These are phyloP conservation scores for Fusarium domesticum DNA, from an alignment of 2,329 filamentous ascomycete species.

Conservation along the genomic window DNA sequence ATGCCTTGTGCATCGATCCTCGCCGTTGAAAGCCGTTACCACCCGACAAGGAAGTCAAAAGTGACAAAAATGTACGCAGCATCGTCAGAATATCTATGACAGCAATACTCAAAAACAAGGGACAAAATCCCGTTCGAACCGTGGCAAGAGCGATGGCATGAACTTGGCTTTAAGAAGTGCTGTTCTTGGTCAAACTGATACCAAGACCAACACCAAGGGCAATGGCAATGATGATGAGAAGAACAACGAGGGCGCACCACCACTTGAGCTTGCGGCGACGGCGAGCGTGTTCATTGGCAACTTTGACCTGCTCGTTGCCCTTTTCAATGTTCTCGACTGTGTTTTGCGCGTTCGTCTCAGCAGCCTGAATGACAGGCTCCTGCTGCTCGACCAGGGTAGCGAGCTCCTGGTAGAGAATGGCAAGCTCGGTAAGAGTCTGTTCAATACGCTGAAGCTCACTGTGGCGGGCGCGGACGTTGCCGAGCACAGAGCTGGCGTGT, in stretches of 20 bases:
- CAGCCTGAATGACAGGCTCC: slow-evolving; percentile 58
- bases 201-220: slow-evolving; percentile 55
- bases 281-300: slow-evolving; percentile 64
- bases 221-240: slow-evolving; percentile 57
- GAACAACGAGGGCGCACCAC: slow-evolving; percentile 66
- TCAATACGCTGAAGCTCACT: slow-evolving; percentile 81
- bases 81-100: slow-evolving; percentile 25
- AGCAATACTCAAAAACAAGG: slow-evolving; percentile 12
- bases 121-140: slow-evolving; percentile 7
- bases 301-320: slow-evolving; percentile 66
- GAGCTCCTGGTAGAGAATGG: slow-evolving; percentile 69
- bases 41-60: background rate
- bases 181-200: slow-evolving; percentile 39
- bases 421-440: slow-evolving; percentile 67
- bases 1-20: slow-evolving; percentile 16
- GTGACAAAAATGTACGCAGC: slow-evolving; percentile 5
- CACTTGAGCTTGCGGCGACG: slow-evolving; percentile 75
- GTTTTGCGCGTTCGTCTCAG: slow-evolving; percentile 63
- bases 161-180: slow-evolving; percentile 6
- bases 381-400: slow-evolving; percentile 72
- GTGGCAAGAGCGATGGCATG: slow-evolving; percentile 1
- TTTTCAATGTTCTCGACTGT: slow-evolving; percentile 65
- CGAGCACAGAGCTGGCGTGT: slow-evolving; percentile 69
- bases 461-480: slow-evolving; percentile 76
- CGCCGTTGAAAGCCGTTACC: slow-evolving; percentile 1